Evolutionary conservation across 148 eudicot species (phyloP).

Genomic region (Vaccinium corymbosum): DNA sequence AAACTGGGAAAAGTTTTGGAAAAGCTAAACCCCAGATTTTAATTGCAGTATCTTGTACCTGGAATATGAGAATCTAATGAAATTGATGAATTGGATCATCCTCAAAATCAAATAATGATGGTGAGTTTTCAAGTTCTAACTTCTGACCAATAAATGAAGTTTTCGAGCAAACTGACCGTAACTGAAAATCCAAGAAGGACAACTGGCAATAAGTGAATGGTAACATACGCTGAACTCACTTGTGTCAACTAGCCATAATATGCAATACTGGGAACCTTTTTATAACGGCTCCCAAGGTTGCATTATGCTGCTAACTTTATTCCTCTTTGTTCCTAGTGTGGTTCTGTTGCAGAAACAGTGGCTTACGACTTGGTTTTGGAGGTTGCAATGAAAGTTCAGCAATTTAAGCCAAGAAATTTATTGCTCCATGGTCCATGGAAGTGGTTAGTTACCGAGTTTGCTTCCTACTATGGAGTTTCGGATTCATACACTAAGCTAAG

Average conservation of each 20-base stretch:
- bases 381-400: constrained; percentile 82
- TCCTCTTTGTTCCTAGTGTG: constrained; percentile 38
- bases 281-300: background rate
- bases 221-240: background rate
- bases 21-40: background rate
- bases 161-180: background rate
- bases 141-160: background rate
- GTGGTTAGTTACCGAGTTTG: constrained; percentile 81
- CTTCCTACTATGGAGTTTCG: constrained; percentile 82
- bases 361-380: constrained; percentile 83
- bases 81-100: background rate
- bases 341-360: constrained; percentile 85
- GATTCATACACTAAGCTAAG: constrained; percentile 77
- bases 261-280: background rate
- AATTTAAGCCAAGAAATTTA: constrained; percentile 73
- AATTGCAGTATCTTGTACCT: background rate
- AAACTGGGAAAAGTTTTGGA: background rate
- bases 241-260: background rate
- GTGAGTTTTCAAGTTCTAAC: background rate
- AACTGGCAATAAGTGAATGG: background rate
- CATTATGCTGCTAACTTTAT: background rate
- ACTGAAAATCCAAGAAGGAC: background rate
- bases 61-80: background rate
- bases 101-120: background rate
- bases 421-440: constrained; percentile 74